A percentile compares a stretch with the other conserved stretches of the same genome.
These are phyloP conservation scores for Podosphaera fusca DNA, from an alignment of 2,329 filamentous ascomycete species.

Conservation along the genomic window DNA sequence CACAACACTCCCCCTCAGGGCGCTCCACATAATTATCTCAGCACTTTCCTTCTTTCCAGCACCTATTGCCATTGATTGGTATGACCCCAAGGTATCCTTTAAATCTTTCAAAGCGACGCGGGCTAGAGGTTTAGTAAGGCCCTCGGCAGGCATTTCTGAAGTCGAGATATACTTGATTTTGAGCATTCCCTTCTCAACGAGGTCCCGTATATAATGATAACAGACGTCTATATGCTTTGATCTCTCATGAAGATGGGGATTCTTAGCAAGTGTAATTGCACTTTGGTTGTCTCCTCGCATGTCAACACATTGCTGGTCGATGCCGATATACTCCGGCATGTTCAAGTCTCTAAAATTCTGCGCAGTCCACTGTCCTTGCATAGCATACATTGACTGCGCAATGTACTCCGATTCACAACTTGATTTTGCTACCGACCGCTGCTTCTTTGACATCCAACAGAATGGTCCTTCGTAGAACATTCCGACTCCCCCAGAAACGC, in stretches of 20 bases:
- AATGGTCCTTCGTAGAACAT: background rate
- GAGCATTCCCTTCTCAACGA: background rate
- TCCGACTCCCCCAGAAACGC: background rate
- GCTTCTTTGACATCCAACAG: background rate
- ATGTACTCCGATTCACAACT: background rate
- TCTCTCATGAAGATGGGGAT: background rate
- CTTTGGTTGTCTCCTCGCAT: background rate
- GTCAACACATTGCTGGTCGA: background rate
- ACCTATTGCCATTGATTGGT: too few species aligned
- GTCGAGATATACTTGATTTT: background rate
- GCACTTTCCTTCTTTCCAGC: too few species aligned
- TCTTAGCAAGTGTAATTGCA: background rate
- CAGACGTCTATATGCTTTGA: background rate
- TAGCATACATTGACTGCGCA: background rate
- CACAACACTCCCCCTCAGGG: too few species aligned
- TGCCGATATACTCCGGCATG: background rate
- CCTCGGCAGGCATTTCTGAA: background rate
- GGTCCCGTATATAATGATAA: background rate
- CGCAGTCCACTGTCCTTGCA: background rate
- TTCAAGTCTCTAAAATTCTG: background rate
- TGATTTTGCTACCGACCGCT: background rate
- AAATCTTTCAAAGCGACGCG: background rate
- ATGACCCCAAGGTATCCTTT: background rate
- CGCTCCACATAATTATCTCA: too few species aligned
- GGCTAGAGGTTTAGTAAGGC: background rate